Evolutionary conservation across 139 green algal species (phyloP), one percentile per base, ranked within the genome.

Genomic region (Deuterostichococcus epilithicus): DNA sequence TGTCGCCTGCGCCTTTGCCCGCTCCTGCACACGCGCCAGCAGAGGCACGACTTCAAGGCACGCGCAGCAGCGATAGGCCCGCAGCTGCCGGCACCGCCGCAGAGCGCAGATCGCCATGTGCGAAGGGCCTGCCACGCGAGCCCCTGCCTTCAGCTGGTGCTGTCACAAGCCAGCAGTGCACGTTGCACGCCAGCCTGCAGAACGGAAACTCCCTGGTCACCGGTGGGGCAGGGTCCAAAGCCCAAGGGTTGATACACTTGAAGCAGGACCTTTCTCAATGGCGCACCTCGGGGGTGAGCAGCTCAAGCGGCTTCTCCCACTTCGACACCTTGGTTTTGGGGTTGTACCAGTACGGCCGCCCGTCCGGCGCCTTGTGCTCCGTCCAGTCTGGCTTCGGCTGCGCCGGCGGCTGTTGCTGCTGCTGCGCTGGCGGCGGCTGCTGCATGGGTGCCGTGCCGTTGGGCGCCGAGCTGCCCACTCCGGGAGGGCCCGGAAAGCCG

Each of bases 261-360:
- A 8, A 52, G 13, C 42, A 52, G 42, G 13, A 52, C 8, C 42
- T 23, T 52, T 52, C 10, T 2, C 34, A 28, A 58, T 5, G 52
- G 18, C 52, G 3, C 52, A 63, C 52, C 52, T 63, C 42, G 15
- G 74, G 42, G 2, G 75, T 83, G 84, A 93, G 87, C 32, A 98
- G 78, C 73, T 94, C 93, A 23, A 82, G 78, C 15, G 95, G 95
- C 79, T 97, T 98, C 37, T 93, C 86, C 94, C 95, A 99, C 30
- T 70, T 86, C 0, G 88, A 95, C 82, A 90, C 79, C 78, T 89
- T 89, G 1, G 90, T 96, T 10, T 80, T 59, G 36, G 67, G 74
- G 86, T 98, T 98, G 88, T 92, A 97, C 80, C 94, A 99, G 77
- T 98, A 98, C 81, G 89, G 96, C 52, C 94, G 86, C 0, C 94